These are phyloP conservation scores for Puccinia triticina DNA, from an alignment of 1,284 basidiomycete genomes.

Conservation along the genomic window DNA sequence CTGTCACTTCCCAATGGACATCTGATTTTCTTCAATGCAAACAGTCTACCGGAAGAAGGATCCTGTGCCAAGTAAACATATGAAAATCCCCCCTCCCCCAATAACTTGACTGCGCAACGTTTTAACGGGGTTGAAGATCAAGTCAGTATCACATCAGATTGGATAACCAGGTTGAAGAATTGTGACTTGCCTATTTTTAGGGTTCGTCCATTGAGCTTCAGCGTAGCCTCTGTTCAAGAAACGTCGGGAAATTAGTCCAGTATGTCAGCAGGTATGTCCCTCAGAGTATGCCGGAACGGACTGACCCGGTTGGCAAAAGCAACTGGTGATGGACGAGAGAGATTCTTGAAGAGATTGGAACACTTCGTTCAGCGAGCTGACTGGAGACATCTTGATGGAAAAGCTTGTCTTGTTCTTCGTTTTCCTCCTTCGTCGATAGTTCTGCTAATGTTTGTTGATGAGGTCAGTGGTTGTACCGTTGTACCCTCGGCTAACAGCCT, in stretches of 20 bases:
- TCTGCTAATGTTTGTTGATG: background rate
- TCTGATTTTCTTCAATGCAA: slow-evolving; percentile 60
- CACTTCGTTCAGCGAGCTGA: slow-evolving; percentile 1
- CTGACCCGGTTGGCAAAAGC: slow-evolving; percentile 48
- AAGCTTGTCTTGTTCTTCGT: background rate
- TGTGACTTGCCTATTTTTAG: slow-evolving; percentile 34
- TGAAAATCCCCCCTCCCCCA: slow-evolving; percentile 58
- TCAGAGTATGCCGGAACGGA: background rate
- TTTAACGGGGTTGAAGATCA: background rate
- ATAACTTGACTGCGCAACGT: slow-evolving; percentile 48
- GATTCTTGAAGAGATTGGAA: slow-evolving; percentile 45
- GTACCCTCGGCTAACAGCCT: background rate
- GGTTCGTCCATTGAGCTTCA: slow-evolving; percentile 44
- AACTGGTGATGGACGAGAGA: slow-evolving; percentile 37
- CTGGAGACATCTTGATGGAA: background rate
- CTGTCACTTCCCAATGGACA: slow-evolving; percentile 58
- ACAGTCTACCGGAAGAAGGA: slow-evolving; percentile 56
- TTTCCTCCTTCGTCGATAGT: background rate
- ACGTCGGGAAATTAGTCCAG: too few species aligned
- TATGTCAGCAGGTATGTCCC: too few species aligned
- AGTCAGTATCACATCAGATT: slow-evolving; percentile 10
- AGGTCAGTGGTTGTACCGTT: background rate
- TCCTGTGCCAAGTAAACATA: slow-evolving; percentile 59
- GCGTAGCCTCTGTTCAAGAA: slow-evolving; percentile 17
- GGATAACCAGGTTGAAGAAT: background rate